Conservation (phyloP, 306 rosid species). For the Rosa rugosa region DNA sequence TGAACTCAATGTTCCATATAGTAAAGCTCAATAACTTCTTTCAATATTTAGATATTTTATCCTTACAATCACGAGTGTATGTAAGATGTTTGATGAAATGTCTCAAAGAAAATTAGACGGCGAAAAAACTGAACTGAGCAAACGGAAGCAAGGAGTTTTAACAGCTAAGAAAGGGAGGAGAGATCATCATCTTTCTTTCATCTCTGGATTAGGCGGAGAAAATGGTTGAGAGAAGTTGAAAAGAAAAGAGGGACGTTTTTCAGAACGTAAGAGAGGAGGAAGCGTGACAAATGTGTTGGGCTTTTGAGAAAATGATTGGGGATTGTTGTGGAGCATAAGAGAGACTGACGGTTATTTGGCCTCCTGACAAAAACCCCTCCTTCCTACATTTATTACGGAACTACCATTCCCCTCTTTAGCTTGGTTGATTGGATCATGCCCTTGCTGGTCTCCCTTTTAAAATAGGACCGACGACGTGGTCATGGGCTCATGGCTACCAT, state of each 20-base stretch:
- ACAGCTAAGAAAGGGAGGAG: neutral
- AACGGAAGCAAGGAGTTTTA: neutral
- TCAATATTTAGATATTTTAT: too few species aligned
- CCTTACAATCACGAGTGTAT: neutral
- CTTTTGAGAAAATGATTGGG: neutral
- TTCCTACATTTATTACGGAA: too few species aligned
- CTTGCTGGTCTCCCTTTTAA: too few species aligned
- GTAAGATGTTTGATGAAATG: neutral
- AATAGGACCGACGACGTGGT: too few species aligned
- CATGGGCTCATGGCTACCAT: too few species aligned
- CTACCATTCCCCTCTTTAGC: too few species aligned
- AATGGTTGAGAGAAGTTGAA: neutral
- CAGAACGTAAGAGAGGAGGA: neutral
- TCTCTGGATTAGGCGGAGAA: neutral
- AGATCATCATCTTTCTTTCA: neutral
- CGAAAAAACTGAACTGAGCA: neutral
- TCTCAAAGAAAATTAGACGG: neutral
- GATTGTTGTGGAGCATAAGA: too few species aligned
- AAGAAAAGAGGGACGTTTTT: neutral
- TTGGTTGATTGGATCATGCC: too few species aligned
- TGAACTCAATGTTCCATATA: neutral
- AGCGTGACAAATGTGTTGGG: conserved; percentile 10
- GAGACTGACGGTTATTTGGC: neutral
- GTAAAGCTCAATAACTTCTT: neutral
- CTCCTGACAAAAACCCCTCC: too few species aligned